Conservation (phyloP, 179 eudicot genomes). For the Silene vulgaris region DNA sequence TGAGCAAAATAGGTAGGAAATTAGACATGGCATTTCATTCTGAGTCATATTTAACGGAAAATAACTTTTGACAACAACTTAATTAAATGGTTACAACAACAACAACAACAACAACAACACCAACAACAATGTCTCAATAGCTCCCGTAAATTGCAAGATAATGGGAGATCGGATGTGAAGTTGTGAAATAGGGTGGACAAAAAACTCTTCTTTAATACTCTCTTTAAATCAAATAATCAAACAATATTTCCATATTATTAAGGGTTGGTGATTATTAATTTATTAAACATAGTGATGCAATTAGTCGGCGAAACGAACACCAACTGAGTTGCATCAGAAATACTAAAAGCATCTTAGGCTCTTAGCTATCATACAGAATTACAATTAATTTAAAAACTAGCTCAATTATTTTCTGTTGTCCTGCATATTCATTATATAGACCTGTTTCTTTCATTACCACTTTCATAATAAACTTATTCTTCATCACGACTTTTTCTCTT, state of each 20-base stretch:
- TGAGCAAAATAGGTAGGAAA: too few relatives aligned
- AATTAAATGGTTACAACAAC: too few relatives aligned
- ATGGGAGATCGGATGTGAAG: too few relatives aligned
- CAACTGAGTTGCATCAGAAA: neutral
- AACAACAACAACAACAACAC: too few relatives aligned
- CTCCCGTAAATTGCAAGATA: too few relatives aligned
- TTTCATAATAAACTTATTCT: conserved; percentile 18
- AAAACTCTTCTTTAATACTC: too few relatives aligned
- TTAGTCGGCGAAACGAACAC: conserved; percentile 17
- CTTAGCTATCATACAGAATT: conserved; percentile 13
- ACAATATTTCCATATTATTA: neutral
- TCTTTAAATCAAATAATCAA: too few relatives aligned
- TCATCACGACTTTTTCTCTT: conserved; percentile 18
- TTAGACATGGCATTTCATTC: too few relatives aligned
- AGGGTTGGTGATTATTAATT: conserved; percentile 16
- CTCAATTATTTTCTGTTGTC: conserved; percentile 11
- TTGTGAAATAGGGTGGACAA: too few relatives aligned
- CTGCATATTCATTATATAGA: conserved; percentile 9
- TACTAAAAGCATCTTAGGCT: conserved; percentile 21
- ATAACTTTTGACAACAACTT: too few relatives aligned
- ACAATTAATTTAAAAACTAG: conserved; percentile 4
- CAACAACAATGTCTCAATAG: too few relatives aligned
- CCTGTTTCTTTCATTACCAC: conserved; percentile 1
- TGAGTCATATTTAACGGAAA: too few relatives aligned
- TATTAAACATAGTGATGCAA: conserved; percentile 21